Evolutionary conservation across 129 eudicot genomes (phyloP).

Genomic region (Tanacetum coccineum): DNA sequence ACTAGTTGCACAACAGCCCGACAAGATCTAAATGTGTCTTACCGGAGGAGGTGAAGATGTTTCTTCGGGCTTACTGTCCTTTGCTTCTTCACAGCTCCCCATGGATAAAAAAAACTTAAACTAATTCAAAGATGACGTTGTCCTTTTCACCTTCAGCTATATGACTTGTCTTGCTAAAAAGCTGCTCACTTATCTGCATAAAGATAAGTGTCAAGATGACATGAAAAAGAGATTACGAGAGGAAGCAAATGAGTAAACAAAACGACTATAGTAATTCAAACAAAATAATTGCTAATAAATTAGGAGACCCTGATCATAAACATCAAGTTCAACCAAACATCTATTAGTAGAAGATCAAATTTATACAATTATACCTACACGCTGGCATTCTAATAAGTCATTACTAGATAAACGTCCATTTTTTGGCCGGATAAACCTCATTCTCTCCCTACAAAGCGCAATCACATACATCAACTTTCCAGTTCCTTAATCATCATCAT

Average conservation of each 20-base stretch:
- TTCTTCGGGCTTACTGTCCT: constrained; percentile 40
- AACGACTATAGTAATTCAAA: not conserved
- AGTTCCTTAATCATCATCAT: too few relatives aligned
- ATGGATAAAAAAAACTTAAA: constrained; percentile 29
- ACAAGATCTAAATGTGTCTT: constrained; percentile 19
- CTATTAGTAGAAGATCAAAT: too few relatives aligned
- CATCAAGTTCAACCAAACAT: not conserved
- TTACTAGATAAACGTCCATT: too few relatives aligned
- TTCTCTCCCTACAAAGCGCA: too few relatives aligned
- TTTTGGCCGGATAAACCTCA: too few relatives aligned
- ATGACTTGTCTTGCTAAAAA: constrained; percentile 12
- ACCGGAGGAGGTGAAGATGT: constrained; percentile 52
- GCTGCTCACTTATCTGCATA: constrained; percentile 28
- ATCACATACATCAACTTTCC: too few relatives aligned
- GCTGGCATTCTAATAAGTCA: too few relatives aligned
- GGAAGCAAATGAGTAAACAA: constrained; percentile 5
- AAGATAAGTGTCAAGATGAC: not conserved
- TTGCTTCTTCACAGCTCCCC: constrained; percentile 58
- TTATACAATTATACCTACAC: too few relatives aligned
- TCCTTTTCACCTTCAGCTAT: constrained; percentile 23
- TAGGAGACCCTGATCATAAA: not conserved
- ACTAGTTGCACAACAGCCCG: not conserved
- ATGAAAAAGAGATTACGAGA: constrained; percentile 5
- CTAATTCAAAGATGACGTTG: constrained; percentile 4
- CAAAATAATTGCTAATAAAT: not conserved